Evolutionary conservation across 2,329 filamentous ascomycete genomes (phyloP).

Genomic region (Ceratocystis albifundus): DNA sequence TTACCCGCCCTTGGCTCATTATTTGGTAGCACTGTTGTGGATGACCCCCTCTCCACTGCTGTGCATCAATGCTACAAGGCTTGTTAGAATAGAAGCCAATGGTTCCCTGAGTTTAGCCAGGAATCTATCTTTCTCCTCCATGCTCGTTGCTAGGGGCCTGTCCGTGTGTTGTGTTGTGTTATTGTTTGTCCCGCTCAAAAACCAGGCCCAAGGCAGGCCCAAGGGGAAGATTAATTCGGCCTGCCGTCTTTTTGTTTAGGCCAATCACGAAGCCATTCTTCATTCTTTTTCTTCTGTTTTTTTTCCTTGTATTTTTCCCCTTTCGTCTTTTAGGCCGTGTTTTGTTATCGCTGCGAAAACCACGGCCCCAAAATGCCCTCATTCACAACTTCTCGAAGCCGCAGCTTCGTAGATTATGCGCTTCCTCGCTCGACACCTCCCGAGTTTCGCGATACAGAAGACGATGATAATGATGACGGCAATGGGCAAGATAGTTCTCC

Average conservation of each 20-base stretch:
- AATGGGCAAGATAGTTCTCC: slow-evolving; percentile 26
- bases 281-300: slow-evolving; percentile 11
- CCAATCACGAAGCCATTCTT: neutral
- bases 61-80: neutral
- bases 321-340: slow-evolving; percentile 5
- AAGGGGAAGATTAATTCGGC: slow-evolving; percentile 9
- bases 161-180: neutral
- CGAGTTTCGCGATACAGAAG: slow-evolving; percentile 13
- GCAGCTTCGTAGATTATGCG: neutral
- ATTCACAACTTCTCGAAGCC: neutral
- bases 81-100: neutral
- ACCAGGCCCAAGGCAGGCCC: neutral
- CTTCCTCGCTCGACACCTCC: neutral
- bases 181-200: slow-evolving; percentile 12
- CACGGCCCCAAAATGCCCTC: neutral
- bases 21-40: neutral
- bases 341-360: neutral
- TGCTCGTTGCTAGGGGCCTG: slow-evolving; percentile 13
- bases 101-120: slow-evolving; percentile 2
- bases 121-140: neutral
- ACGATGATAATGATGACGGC: slow-evolving; percentile 9
- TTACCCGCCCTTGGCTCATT: neutral
- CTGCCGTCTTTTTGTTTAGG: neutral
- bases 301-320: slow-evolving; percentile 14
- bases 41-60: neutral